Evolutionary conservation across 495 filamentous ascomycete species (phyloP).

Genomic region (Ramalina intermedia): DNA sequence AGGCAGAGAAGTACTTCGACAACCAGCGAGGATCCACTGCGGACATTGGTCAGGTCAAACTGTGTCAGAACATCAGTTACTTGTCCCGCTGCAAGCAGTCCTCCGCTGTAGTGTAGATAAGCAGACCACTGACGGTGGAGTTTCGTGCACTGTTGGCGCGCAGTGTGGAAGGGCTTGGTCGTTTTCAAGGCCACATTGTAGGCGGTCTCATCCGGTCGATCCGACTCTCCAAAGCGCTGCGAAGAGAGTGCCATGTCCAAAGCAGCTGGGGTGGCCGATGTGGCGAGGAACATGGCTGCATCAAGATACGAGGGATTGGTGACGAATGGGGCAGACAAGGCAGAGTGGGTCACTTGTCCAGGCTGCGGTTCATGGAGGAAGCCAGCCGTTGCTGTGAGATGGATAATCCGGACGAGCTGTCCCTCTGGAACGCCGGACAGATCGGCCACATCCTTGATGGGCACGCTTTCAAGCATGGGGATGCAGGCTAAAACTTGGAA

Average conservation of each 20-base stretch:
- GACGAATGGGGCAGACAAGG: constrained; percentile 24
- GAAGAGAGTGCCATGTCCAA: constrained; percentile 25
- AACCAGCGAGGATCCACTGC: too few species aligned
- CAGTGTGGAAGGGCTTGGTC: constrained; percentile 4
- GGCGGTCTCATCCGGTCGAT: constrained; percentile 7
- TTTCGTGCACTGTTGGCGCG: constrained; percentile 14
- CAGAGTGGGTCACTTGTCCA: constrained; percentile 22
- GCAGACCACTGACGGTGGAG: constrained; percentile 22
- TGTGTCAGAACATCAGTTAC: too few species aligned
- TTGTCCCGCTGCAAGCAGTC: neutral
- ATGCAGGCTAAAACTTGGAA: too few species aligned
- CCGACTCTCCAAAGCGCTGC: constrained; percentile 11
- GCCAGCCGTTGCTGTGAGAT: constrained; percentile 18
- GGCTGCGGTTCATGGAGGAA: constrained; percentile 24
- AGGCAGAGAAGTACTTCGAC: too few species aligned
- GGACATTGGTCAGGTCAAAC: too few species aligned
- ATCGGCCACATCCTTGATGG: too few species aligned
- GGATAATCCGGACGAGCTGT: too few species aligned
- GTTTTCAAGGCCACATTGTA: constrained; percentile 19
- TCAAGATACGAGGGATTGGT: constrained; percentile 20
- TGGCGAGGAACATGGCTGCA: constrained; percentile 25
- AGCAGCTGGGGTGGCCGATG: constrained; percentile 19
- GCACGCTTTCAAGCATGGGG: too few species aligned
- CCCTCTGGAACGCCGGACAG: too few species aligned
- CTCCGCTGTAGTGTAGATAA: constrained; percentile 16